Evolutionary conservation across 139 green algal species (phyloP).

Genomic region (Chlorella sp.): DNA sequence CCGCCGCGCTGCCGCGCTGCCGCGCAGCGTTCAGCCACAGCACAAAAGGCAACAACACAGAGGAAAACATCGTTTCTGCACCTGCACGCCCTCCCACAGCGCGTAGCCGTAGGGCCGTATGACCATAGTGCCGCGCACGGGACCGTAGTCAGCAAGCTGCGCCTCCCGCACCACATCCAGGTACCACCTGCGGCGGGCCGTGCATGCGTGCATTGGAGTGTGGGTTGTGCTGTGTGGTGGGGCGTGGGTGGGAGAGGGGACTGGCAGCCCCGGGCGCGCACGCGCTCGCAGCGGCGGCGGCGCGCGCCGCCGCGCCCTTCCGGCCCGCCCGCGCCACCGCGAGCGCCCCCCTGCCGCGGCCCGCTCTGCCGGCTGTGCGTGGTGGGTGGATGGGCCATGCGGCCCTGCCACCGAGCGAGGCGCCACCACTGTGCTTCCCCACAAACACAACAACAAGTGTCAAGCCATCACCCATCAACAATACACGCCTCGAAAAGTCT

Average conservation of each 20-base stretch:
- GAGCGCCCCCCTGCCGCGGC: neutral
- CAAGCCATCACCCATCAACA: neutral
- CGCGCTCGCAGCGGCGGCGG: neutral
- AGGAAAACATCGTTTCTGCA: too few relatives aligned
- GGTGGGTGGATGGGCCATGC: neutral
- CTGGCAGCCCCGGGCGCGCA: neutral
- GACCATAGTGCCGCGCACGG: slow-evolving; percentile 98
- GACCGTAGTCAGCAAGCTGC: slow-evolving; percentile 97
- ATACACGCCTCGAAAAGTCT: slow-evolving; percentile 78
- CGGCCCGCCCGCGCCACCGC: neutral
- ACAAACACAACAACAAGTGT: neutral
- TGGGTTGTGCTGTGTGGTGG: neutral
- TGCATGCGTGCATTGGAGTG: neutral
- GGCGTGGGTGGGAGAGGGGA: neutral
- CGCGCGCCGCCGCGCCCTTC: neutral
- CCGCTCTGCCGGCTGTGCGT: neutral
- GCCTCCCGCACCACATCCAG: slow-evolving; percentile 94
- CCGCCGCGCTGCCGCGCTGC: too few relatives aligned
- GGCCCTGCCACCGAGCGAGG: neutral
- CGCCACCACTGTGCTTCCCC: too few relatives aligned
- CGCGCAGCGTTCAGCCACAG: slow-evolving; percentile 15
- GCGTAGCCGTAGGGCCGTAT: slow-evolving; percentile 96
- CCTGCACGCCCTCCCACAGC: slow-evolving; percentile 75
- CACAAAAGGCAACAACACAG: too few relatives aligned
- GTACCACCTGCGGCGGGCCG: slow-evolving; percentile 74